phyloP scores from a whole-genome alignment of 1,139 yeast species.

The Debaryomycetaceae sp. region DNA sequence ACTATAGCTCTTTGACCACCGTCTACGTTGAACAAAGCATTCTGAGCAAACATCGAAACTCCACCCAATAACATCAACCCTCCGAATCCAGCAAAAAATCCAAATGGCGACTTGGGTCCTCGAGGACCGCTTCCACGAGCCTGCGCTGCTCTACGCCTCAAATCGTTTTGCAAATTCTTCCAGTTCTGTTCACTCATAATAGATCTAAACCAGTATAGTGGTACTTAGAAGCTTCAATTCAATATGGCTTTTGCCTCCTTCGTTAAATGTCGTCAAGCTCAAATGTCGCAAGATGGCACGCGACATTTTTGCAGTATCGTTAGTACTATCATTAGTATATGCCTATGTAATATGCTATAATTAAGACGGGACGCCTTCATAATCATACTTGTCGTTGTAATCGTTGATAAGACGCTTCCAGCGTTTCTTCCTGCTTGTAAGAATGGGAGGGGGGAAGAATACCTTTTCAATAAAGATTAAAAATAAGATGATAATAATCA shows the following conservation, averaged over 20 bases:
- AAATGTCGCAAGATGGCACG: conserved; percentile 1
- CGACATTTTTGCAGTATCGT: conserved; percentile 1
- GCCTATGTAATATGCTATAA: background rate
- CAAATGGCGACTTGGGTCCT: conserved; percentile 51
- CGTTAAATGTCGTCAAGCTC: conserved; percentile 3
- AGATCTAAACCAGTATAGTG: background rate
- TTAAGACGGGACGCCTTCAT: conserved; percentile 45
- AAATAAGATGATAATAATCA: conserved; percentile 48
- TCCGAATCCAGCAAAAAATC: conserved; percentile 73
- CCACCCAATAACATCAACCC: conserved; percentile 75
- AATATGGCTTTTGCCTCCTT: conserved; percentile 1
- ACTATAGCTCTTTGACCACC: conserved; percentile 99
- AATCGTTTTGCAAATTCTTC: conserved; percentile 63
- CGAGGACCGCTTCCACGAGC: conserved; percentile 38
- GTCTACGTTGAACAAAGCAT: conserved; percentile 89
- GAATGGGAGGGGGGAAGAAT: conserved; percentile 34
- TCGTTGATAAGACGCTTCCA: conserved; percentile 39
- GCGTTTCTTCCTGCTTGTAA: conserved; percentile 36
- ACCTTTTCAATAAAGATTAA: conserved; percentile 37
- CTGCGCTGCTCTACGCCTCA: conserved; percentile 60
- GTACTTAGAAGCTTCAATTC: too few species aligned
- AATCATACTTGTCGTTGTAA: conserved; percentile 35
- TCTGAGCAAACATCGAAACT: conserved; percentile 61
- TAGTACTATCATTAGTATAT: too few species aligned
- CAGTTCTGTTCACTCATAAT: conserved; percentile 55